phyloP scores from a whole-genome alignment of 2,329 filamentous ascomycete species.

The Neurospora crassa region DNA sequence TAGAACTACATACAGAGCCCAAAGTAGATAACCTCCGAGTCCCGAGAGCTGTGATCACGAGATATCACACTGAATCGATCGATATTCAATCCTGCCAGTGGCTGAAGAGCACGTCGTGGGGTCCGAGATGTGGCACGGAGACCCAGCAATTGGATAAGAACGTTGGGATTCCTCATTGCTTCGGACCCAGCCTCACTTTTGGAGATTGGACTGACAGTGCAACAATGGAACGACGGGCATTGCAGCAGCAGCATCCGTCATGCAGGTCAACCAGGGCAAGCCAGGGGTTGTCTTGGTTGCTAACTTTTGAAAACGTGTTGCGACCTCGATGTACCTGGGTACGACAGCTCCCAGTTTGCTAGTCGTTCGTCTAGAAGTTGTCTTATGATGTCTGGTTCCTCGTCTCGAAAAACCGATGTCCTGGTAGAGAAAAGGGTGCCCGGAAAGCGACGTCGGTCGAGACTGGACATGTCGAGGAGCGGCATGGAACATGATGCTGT shows the following conservation, averaged over 20 bases:
- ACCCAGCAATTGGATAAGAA: conserved; percentile 7
- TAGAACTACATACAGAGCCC: neutral
- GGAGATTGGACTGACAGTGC: neutral
- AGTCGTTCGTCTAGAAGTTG: neutral
- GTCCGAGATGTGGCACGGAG: conserved; percentile 4
- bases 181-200: conserved; percentile 10
- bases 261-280: conserved; percentile 11
- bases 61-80: neutral
- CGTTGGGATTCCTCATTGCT: neutral
- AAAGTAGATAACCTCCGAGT: neutral
- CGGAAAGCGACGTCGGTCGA: neutral
- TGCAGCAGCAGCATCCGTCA: conserved; percentile 9
- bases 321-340: neutral
- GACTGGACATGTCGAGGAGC: neutral
- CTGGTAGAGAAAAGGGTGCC: neutral
- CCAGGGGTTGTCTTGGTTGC: neutral
- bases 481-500: neutral
- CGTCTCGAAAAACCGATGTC: neutral
- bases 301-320: neutral
- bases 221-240: conserved; percentile 4
- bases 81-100: conserved; percentile 3
- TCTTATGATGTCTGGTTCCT: neutral
- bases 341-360: neutral
- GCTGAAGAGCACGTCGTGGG: conserved; percentile 6
- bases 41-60: neutral